Evolutionary conservation across 305 asterid genomes (phyloP).

Genomic region (Ruellia speciosa): DNA sequence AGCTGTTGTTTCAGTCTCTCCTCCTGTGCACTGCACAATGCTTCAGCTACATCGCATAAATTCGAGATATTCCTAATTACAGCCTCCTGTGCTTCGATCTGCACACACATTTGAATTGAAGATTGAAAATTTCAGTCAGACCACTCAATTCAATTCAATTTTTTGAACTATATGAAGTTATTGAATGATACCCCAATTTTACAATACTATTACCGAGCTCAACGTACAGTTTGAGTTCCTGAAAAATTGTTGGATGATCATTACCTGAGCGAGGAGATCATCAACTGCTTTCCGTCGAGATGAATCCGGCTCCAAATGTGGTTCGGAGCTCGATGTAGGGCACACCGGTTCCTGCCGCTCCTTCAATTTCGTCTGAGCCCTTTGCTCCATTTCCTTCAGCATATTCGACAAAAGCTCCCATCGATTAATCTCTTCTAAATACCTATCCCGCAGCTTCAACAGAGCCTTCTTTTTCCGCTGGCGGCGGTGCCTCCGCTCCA

Average conservation of each 20-base stretch:
- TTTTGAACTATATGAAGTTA: no score
- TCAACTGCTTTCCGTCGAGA: constrained; percentile 33
- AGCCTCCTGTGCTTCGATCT: constrained; percentile 73
- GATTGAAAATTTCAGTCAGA: not conserved
- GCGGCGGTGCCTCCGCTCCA: constrained; percentile 45
- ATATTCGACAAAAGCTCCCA: constrained; percentile 78
- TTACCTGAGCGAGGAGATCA: constrained; percentile 60
- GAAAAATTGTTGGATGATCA: not conserved
- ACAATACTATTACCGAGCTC: not conserved
- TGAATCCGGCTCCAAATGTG: constrained; percentile 22
- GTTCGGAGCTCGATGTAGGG: constrained; percentile 26
- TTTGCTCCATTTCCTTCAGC: constrained; percentile 40
- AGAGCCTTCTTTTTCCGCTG: constrained; percentile 48
- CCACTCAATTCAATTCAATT: no score
- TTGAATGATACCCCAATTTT: not conserved
- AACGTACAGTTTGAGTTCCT: not conserved
- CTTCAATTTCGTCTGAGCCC: constrained; percentile 20
- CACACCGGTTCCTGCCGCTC: constrained; percentile 23
- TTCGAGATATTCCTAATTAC: constrained; percentile 38
- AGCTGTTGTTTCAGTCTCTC: constrained; percentile 45
- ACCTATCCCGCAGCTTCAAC: constrained; percentile 42
- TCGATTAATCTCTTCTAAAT: constrained; percentile 42
- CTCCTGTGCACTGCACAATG: constrained; percentile 51
- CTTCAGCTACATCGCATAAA: constrained; percentile 58
- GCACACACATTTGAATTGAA: constrained; percentile 15